Evolutionary conservation across 2,329 filamentous ascomycete genomes (phyloP).

Genomic region (Alternaria arborescens): DNA sequence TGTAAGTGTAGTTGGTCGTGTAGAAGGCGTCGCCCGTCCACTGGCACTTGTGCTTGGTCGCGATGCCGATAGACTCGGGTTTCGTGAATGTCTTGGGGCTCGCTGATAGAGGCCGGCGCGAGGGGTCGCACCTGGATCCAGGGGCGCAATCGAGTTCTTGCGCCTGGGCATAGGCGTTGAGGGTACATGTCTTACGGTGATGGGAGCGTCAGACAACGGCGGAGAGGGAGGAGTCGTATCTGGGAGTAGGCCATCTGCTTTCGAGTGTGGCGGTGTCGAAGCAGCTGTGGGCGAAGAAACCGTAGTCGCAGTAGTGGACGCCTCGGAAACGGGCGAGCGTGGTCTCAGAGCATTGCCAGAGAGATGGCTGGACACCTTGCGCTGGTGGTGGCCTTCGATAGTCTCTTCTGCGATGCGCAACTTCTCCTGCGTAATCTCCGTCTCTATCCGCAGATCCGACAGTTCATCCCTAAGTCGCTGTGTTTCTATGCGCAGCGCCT

Average conservation of each 20-base stretch:
- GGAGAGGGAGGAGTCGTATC: constrained; percentile 90
- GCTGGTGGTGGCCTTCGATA: constrained; percentile 59
- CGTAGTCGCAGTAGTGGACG: constrained; percentile 80
- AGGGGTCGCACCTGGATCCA: constrained; percentile 63
- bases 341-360: constrained; percentile 59
- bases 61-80: constrained; percentile 65
- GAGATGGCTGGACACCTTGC: constrained; percentile 60
- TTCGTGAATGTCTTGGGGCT: constrained; percentile 61
- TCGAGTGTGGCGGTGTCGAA: constrained; percentile 79
- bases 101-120: constrained; percentile 60
- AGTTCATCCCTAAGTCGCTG: constrained; percentile 91
- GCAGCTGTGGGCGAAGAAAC: constrained; percentile 90
- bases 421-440: constrained; percentile 94
- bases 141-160: constrained; percentile 59
- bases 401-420: constrained; percentile 73
- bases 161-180: constrained; percentile 52
- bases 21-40: constrained; percentile 57
- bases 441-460: constrained; percentile 91
- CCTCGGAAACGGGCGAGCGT: constrained; percentile 76
- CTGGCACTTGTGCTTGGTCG: constrained; percentile 33
- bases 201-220: constrained; percentile 86
- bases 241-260: constrained; percentile 68
- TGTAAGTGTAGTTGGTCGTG: constrained; percentile 44
- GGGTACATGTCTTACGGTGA: constrained; percentile 56
- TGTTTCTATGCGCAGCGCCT: constrained; percentile 85